Evolutionary conservation across 2,329 filamentous ascomycete species (phyloP).

Genomic region (Achaetomium macrosporum): DNA sequence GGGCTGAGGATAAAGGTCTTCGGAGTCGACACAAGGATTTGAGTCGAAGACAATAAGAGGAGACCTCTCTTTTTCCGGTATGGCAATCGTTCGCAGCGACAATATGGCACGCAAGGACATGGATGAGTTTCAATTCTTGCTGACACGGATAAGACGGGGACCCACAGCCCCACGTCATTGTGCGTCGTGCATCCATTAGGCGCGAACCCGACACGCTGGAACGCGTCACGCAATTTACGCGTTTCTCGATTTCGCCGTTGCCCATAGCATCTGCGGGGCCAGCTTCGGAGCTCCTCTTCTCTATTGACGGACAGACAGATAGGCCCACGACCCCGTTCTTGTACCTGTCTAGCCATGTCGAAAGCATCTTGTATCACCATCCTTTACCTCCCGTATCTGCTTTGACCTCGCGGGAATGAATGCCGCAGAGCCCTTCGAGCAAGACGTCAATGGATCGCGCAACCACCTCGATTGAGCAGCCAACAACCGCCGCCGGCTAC

Average conservation of each 20-base stretch:
- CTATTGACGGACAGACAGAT: background rate
- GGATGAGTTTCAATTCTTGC: too few species aligned
- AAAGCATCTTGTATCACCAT: background rate
- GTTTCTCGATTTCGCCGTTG: background rate
- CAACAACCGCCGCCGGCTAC: background rate
- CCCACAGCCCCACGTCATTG: slow-evolving; percentile 10
- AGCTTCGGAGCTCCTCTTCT: background rate
- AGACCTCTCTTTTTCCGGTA: too few species aligned
- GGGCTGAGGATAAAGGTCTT: slow-evolving; percentile 9
- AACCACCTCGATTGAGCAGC: slow-evolving; percentile 7
- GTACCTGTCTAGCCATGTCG: background rate
- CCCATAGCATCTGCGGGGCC: background rate
- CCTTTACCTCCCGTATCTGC: background rate
- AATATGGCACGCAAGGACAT: too few species aligned
- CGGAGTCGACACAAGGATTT: slow-evolving; percentile 19
- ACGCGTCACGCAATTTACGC: slow-evolving; percentile 1
- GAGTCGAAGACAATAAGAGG: background rate
- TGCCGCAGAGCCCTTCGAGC: background rate
- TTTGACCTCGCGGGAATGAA: background rate
- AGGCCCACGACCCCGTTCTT: too few species aligned
- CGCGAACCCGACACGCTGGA: slow-evolving; percentile 1
- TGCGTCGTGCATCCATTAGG: background rate
- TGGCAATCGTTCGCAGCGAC: too few species aligned
- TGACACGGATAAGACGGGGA: background rate
- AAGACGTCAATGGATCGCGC: background rate